Evolutionary conservation across 1,139 yeast genomes (phyloP), one percentile per base, ranked within the genome.

Genomic region (Pneumocystis wakefieldiae): DNA sequence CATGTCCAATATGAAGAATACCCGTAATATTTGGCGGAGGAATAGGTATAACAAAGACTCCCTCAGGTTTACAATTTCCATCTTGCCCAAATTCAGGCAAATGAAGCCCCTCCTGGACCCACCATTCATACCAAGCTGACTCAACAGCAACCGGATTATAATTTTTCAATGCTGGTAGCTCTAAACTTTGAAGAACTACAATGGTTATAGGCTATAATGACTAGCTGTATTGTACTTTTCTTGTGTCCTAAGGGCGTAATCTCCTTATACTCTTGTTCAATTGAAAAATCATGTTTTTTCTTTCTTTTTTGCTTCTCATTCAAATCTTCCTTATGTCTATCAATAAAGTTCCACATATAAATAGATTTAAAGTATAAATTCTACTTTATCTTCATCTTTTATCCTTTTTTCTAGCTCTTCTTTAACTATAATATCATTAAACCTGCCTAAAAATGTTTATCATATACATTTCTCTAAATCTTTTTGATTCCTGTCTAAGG

Each of bases 21-120:
- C 99, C 98, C 60, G 99, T 92, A 69, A 94, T 96, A 73, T 92
- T 92, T 72, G 98, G 98, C 67, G 99, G 99, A 61, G 98, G 98
- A 32, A 96, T 95, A 57, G 98, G 97, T 71, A 92, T 88, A 67
- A 87, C 81, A 76, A 92, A 92, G 35, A 80, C 74, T 68, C 97
- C 97, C 73, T 84, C 91, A 58, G 92, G 86, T 74, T 86, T 86
- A 68, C 83, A 72, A 63, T 85, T 77, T 61, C 97, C 97, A 69
- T 84, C 84, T 64, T 77, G 81, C 61, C 85, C 81, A 69, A 86
- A 83, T 74, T 87, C 89, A 19, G 99, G 98, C 76, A 86, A 85
- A 72, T 92, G 92, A 71, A 82, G 84, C 28, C 94, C 95, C 74
- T 87, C 81, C 72, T 86, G 80, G 68, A 83, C 86, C 99, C 99